phyloP scores from a whole-genome alignment of 208 protist genomes.

The Trypanosoma vivax region DNA sequence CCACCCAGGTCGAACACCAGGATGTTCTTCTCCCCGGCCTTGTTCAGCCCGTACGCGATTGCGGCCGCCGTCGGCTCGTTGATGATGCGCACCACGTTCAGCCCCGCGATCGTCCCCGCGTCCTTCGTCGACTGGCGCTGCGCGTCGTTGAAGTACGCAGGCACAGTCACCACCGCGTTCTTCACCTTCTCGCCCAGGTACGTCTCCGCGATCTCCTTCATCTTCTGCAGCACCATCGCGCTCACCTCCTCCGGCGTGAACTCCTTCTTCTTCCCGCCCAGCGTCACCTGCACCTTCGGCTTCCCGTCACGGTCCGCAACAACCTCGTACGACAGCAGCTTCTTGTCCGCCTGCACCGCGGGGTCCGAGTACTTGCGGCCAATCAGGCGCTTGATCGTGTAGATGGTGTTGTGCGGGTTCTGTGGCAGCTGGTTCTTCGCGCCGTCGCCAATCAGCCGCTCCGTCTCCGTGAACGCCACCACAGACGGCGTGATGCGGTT shows the following conservation, averaged over 20 bases:
- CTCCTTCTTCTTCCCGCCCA: slow-evolving; percentile 1
- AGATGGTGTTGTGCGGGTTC: slow-evolving; percentile 92
- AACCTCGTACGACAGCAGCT: slow-evolving; percentile 93
- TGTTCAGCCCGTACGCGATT: slow-evolving; percentile 6
- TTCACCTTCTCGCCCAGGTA: slow-evolving; percentile 4
- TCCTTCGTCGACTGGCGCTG: slow-evolving; percentile 5
- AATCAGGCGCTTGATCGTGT: slow-evolving; percentile 93
- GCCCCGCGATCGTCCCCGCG: neutral
- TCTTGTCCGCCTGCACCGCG: slow-evolving; percentile 92
- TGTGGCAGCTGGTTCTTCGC: slow-evolving; percentile 18
- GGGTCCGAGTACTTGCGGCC: slow-evolving; percentile 86
- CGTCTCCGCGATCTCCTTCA: slow-evolving; percentile 6
- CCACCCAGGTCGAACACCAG: slow-evolving; percentile 5
- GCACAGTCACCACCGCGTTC: slow-evolving; percentile 2
- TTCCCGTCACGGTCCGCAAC: slow-evolving; percentile 74
- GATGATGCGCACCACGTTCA: slow-evolving; percentile 6
- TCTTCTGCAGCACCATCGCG: slow-evolving; percentile 5
- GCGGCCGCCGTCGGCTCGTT: slow-evolving; percentile 1
- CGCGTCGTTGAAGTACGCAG: slow-evolving; percentile 3
- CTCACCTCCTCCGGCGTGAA: slow-evolving; percentile 4
- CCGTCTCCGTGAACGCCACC: slow-evolving; percentile 1
- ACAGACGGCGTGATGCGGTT: slow-evolving; percentile 4
- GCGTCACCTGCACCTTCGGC: slow-evolving; percentile 91
- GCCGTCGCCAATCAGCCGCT: slow-evolving; percentile 4
- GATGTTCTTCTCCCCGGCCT: slow-evolving; percentile 7